Evolutionary conservation across 2,329 filamentous ascomycete genomes (phyloP).

Genomic region (Alternaria angustiovoidea): DNA sequence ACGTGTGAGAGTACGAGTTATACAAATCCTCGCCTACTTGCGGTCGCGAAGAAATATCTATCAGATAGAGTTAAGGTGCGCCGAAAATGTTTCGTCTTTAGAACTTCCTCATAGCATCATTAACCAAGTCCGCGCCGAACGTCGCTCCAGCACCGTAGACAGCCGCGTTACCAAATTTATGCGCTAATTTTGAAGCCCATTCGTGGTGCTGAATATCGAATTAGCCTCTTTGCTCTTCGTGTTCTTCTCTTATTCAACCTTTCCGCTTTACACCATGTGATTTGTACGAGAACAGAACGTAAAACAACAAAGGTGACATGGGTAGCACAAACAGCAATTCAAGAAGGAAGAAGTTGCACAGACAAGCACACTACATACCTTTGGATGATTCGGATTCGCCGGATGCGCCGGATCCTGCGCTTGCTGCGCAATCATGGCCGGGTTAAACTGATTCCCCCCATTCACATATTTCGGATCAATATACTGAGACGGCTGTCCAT

Average conservation of each 20-base stretch:
- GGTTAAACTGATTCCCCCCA: constrained; percentile 28
- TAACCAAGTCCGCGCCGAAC: constrained; percentile 30
- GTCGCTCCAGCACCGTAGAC: constrained; percentile 29
- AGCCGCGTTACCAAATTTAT: constrained; percentile 31
- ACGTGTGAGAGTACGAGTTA: too few species aligned
- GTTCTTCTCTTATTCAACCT: too few species aligned
- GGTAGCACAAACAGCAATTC: too few species aligned
- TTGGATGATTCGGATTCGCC: constrained; percentile 27
- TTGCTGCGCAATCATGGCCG: constrained; percentile 27
- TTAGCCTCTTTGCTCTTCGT: too few species aligned
- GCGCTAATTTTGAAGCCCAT: constrained; percentile 29
- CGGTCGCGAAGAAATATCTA: too few species aligned
- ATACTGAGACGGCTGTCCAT: constrained; percentile 28
- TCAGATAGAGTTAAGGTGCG: too few species aligned
- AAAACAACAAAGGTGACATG: too few species aligned
- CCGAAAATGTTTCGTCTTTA: too few species aligned
- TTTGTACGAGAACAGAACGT: too few species aligned
- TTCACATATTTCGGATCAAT: constrained; percentile 24
- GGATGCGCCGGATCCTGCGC: constrained; percentile 31
- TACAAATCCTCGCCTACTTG: too few species aligned
- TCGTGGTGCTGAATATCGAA: constrained; percentile 21
- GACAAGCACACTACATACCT: constrained; percentile 11
- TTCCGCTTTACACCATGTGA: too few species aligned
- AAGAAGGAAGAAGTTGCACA: too few species aligned
- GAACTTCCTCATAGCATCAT: constrained; percentile 34